Conservation (phyloP, 192 early-diverging fungal species). For the Dispira simplex region DNA sequence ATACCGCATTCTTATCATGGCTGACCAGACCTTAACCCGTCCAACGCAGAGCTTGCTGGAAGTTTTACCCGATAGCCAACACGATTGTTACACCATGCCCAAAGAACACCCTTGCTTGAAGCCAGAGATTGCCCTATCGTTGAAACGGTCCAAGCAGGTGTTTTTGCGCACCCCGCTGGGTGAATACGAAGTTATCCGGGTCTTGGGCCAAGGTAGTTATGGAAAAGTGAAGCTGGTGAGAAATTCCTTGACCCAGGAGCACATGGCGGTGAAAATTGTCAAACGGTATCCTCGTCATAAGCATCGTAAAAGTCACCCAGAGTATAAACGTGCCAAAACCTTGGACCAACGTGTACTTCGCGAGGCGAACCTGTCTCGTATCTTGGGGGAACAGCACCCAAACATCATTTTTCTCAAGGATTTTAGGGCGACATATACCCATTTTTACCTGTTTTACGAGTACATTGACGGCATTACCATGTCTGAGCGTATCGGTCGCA, state of each 20-base stretch:
- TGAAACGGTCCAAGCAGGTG: constrained; percentile 23
- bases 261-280: constrained; percentile 34
- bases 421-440: constrained; percentile 29
- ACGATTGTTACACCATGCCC: too few relatives aligned
- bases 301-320: constrained; percentile 17
- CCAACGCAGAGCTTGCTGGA: too few relatives aligned
- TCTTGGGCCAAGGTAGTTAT: constrained; percentile 32
- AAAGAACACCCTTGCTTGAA: too few relatives aligned
- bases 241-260: constrained; percentile 24
- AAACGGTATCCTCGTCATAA: constrained; percentile 26
- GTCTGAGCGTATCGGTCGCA: constrained; percentile 22
- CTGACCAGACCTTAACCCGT: too few relatives aligned
- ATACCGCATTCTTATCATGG: too few relatives aligned
- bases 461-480: constrained; percentile 25
- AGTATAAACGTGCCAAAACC: constrained; percentile 25
- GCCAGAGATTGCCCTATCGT: constrained; percentile 21
- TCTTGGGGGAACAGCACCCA: constrained; percentile 28
- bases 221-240: constrained; percentile 35
- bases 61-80: too few relatives aligned
- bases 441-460: constrained; percentile 33
- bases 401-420: constrained; percentile 28
- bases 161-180: constrained; percentile 31
- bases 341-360: constrained; percentile 29
- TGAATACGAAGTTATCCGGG: constrained; percentile 24
- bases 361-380: constrained; percentile 27